These are phyloP conservation scores for Rhynchospora pubera DNA, from an alignment of 176 grass and related monocot genomes.

Conservation along the genomic window DNA sequence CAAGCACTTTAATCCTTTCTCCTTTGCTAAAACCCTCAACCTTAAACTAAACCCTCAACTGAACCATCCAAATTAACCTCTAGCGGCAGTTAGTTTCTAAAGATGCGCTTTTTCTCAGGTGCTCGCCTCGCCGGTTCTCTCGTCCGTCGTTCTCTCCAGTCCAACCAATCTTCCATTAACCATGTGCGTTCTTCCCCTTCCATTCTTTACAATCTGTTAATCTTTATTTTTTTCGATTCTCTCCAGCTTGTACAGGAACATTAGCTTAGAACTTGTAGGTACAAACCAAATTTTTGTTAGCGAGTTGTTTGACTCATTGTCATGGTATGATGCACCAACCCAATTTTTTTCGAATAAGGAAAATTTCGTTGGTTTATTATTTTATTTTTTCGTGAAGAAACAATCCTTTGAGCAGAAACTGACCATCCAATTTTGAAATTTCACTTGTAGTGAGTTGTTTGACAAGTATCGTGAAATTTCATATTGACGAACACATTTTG, in stretches of 20 bases:
- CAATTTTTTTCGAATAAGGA: no score
- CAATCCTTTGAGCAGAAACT: neutral
- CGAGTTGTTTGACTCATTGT: neutral
- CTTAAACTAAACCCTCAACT: no score
- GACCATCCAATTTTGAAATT: neutral
- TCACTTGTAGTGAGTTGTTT: no score
- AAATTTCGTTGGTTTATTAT: neutral
- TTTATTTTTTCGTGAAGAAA: neutral
- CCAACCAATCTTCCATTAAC: slow-evolving; percentile 18
- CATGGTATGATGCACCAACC: neutral
- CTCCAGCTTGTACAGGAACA: neutral
- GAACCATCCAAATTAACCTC: neutral
- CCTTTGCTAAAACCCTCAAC: no score
- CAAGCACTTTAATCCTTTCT: neutral
- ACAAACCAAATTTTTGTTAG: neutral
- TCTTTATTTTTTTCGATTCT: neutral
- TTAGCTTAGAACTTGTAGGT: neutral
- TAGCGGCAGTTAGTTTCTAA: slow-evolving; percentile 8
- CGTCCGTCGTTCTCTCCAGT: slow-evolving; percentile 19
- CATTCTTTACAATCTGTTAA: neutral
- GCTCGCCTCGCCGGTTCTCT: slow-evolving; percentile 19
- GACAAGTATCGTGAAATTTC: neutral
- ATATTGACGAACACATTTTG: neutral
- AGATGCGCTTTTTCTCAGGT: slow-evolving; percentile 23
- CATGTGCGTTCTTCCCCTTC: slow-evolving; percentile 14